phyloP scores from a whole-genome alignment of 768 basidiomycete genomes.

The Boletus vermiculosoides region DNA sequence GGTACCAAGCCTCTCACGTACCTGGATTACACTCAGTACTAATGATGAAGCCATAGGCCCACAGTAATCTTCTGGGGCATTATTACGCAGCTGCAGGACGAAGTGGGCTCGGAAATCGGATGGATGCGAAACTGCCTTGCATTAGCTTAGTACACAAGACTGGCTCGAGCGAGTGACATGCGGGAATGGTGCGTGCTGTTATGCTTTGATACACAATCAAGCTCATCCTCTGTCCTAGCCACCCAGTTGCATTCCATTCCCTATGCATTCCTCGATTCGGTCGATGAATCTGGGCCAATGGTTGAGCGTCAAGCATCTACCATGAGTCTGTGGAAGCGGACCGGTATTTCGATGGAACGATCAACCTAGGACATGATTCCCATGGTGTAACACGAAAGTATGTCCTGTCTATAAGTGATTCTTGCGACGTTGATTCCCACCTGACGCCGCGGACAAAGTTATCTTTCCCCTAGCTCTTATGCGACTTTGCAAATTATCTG shows the following conservation, averaged over 20 bases:
- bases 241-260: not conserved
- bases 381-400: too few species aligned
- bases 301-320: not conserved
- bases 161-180: not conserved
- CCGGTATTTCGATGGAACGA: not conserved
- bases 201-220: not conserved
- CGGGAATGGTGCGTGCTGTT: not conserved
- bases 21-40: too few species aligned
- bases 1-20: too few species aligned
- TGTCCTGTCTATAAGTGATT: too few species aligned
- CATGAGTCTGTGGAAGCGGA: not conserved
- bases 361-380: not conserved
- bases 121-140: not conserved
- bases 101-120: too few species aligned
- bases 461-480: not conserved
- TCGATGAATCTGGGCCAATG: not conserved
- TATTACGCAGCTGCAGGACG: too few species aligned
- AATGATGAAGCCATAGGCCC: too few species aligned
- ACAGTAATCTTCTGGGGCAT: too few species aligned
- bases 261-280: too few species aligned
- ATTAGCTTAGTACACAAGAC: not conserved
- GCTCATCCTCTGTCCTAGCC: not conserved
- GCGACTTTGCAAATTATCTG: too few species aligned
- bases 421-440: too few species aligned
- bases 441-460: not conserved